Percentiles rank a stretch among this genome's conserved stretches.
These are phyloP conservation scores for Triticum turgidum DNA, from an alignment of 176 grass and related monocot species.

Conservation along the genomic window DNA sequence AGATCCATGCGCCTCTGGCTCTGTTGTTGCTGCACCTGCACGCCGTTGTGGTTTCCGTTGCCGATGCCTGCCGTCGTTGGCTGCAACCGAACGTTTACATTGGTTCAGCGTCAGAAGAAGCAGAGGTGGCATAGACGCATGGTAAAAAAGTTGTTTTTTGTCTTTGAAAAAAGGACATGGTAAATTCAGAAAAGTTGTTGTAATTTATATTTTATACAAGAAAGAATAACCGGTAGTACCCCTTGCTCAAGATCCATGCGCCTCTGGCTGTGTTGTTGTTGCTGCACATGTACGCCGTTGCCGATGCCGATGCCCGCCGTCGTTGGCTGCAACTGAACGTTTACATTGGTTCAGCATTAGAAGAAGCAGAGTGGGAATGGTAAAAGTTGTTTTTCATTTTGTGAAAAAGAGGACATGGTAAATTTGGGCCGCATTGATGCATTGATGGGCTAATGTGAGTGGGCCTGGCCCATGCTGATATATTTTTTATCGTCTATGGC, in stretches of 20 bases:
- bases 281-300: not conserved
- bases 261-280: not conserved
- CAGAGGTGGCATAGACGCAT: no score
- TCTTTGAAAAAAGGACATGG: no score
- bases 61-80: not conserved
- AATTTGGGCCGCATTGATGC: not conserved
- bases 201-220: no score
- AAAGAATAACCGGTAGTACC: not conserved
- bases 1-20: constrained; percentile 36
- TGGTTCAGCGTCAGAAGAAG: not conserved
- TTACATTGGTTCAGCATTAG: not conserved
- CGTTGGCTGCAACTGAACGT: constrained; percentile 4
- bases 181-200: no score
- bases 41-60: not conserved
- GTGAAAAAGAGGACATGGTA: no score
- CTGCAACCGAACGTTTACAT: not conserved
- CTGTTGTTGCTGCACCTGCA: not conserved
- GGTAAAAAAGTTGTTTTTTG: no score
- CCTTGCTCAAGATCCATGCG: constrained; percentile 55
- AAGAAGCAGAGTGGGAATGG: not conserved
- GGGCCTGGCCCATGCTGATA: not conserved
- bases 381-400: no score
- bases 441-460: not conserved
- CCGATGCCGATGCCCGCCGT: not conserved
- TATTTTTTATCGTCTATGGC: not conserved